phyloP scores from a whole-genome alignment of 2,329 filamentous ascomycete species.

The Beauveria caledonica region DNA sequence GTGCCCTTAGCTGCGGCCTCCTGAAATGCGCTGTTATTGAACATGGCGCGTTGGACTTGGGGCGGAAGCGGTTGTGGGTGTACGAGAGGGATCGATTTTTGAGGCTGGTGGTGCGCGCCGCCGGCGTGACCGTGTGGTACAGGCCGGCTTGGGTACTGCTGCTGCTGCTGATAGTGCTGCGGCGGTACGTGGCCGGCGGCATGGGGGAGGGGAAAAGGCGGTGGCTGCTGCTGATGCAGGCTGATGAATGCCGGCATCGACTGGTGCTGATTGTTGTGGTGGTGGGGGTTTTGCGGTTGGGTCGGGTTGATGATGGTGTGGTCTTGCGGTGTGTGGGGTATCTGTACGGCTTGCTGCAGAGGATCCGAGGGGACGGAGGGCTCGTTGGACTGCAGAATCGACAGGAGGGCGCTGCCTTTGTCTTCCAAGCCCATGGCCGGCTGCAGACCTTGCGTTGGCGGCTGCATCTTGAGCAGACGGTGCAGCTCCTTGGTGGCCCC shows the following conservation, averaged over 20 bases:
- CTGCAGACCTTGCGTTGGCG: constrained; percentile 42
- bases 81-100: constrained; percentile 18
- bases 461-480: constrained; percentile 47
- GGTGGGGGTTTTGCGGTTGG: constrained; percentile 50
- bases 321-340: constrained; percentile 46
- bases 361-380: constrained; percentile 12
- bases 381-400: constrained; percentile 38
- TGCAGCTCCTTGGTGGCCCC: constrained; percentile 45
- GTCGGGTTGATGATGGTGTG: constrained; percentile 40
- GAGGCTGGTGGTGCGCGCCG: constrained; percentile 12
- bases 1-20: constrained; percentile 16
- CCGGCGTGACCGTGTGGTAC: constrained; percentile 6
- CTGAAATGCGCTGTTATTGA: constrained; percentile 30
- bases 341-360: constrained; percentile 18
- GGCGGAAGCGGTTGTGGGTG: constrained; percentile 46
- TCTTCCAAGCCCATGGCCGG: constrained; percentile 23
- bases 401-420: constrained; percentile 44
- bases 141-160: constrained; percentile 13
- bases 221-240: constrained; percentile 22
- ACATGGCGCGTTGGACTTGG: constrained; percentile 45
- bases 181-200: not conserved
- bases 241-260: constrained; percentile 16
- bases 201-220: constrained; percentile 19
- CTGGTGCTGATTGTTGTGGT: constrained; percentile 39
- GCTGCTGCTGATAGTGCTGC: constrained; percentile 14